These are phyloP conservation scores for Nemania bipapillata DNA, from an alignment of 2,329 filamentous ascomycete species.

Conservation along the genomic window DNA sequence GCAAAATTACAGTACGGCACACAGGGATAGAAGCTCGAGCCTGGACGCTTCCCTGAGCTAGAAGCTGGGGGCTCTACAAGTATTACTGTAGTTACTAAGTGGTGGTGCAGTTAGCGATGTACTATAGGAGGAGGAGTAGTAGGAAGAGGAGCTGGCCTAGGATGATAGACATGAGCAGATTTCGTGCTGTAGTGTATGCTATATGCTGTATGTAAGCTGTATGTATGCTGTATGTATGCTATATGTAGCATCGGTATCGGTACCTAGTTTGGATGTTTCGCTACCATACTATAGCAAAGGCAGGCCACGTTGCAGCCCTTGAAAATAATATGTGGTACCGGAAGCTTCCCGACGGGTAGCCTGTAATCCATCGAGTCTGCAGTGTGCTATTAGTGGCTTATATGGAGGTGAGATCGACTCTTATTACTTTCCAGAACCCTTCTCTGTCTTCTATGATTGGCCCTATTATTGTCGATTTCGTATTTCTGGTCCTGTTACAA, in stretches of 20 bases:
- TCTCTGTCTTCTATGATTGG: constrained; percentile 17
- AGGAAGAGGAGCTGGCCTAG: too few species aligned
- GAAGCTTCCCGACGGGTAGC: constrained; percentile 39
- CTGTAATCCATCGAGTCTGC: constrained; percentile 26
- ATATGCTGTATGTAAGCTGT: background rate
- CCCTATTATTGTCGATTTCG: background rate
- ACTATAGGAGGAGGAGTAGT: too few species aligned
- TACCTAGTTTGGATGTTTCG: constrained; percentile 27
- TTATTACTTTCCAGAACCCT: constrained; percentile 22
- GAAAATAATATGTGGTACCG: constrained; percentile 36
- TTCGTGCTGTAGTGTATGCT: constrained; percentile 15
- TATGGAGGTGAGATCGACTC: constrained; percentile 16
- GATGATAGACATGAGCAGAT: constrained; percentile 16
- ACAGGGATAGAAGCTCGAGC: background rate
- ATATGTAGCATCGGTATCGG: constrained; percentile 16
- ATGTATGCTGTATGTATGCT: background rate
- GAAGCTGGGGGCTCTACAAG: too few species aligned
- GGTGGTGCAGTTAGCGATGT: too few species aligned
- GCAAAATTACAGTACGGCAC: constrained; percentile 4
- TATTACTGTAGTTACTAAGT: too few species aligned
- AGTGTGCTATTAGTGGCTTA: constrained; percentile 26
- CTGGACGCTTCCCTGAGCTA: background rate
- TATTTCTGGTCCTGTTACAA: background rate
- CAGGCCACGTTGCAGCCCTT: constrained; percentile 39
- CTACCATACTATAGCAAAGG: constrained; percentile 26